Conservation (phyloP, 306 rosid genomes). For the Cucumis melo region DNA sequence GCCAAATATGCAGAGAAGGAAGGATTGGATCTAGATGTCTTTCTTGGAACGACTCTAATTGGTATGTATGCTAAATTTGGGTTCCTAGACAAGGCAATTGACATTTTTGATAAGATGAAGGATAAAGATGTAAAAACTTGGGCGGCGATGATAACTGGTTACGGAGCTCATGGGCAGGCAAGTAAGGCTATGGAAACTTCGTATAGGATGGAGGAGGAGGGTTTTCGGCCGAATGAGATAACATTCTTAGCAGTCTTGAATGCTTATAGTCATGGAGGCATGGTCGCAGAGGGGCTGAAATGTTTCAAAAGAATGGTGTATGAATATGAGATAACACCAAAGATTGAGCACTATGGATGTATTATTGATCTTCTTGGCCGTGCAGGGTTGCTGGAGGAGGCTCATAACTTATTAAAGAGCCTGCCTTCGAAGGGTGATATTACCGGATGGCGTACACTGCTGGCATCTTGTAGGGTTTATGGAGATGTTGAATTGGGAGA, state of each 20-base stretch:
- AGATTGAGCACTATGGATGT: slow-evolving; percentile 59
- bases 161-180: slow-evolving; percentile 51
- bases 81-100: slow-evolving; percentile 39
- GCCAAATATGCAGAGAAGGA: slow-evolving; percentile 33
- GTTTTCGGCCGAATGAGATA: slow-evolving; percentile 44
- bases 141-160: slow-evolving; percentile 63
- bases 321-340: slow-evolving; percentile 32
- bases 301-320: slow-evolving; percentile 46
- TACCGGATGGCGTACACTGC: slow-evolving; percentile 63
- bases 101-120: slow-evolving; percentile 35
- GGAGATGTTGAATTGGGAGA: slow-evolving; percentile 45
- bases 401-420: slow-evolving; percentile 38
- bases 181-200: slow-evolving; percentile 30
- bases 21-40: slow-evolving; percentile 30
- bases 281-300: slow-evolving; percentile 36
- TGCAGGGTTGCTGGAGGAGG: slow-evolving; percentile 62
- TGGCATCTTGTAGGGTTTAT: slow-evolving; percentile 52
- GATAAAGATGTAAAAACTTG: slow-evolving; percentile 57
- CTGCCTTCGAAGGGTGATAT: slow-evolving; percentile 41
- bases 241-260: slow-evolving; percentile 47
- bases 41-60: slow-evolving; percentile 61
- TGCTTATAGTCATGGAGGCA: slow-evolving; percentile 71
- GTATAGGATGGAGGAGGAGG: slow-evolving; percentile 39
- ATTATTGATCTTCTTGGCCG: slow-evolving; percentile 63
- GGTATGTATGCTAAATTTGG: slow-evolving; percentile 64